Conservation (phyloP, 208 protist genomes). For the Acanthamoeba lenticulata region DNA sequence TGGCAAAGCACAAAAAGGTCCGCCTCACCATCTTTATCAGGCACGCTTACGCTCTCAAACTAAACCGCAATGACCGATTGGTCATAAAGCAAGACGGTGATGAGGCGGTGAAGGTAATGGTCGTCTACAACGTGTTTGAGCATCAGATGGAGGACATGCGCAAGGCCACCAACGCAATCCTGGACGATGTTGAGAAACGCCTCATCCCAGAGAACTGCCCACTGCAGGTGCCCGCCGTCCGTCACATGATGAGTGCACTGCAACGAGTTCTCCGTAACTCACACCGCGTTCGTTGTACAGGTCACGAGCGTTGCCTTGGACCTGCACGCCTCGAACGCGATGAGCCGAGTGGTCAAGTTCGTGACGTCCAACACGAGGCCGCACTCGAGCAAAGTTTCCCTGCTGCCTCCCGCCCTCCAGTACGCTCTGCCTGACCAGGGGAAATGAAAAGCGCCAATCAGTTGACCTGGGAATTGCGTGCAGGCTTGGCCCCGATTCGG, state of each 20-base stretch:
- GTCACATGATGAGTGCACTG: too few species aligned
- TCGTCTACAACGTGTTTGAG: slow-evolving; percentile 24
- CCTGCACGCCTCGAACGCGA: background rate
- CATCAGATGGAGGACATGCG: background rate
- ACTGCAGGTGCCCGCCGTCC: background rate
- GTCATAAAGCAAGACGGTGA: background rate
- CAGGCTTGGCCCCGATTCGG: slow-evolving; percentile 63
- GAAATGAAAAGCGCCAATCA: too few species aligned
- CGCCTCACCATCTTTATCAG: too few species aligned
- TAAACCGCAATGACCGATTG: background rate
- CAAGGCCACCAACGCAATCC: background rate
- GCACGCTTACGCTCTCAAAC: too few species aligned
- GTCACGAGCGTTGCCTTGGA: slow-evolving; percentile 3
- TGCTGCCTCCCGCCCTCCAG: slow-evolving; percentile 30
- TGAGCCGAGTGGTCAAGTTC: slow-evolving; percentile 30
- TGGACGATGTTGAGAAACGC: background rate
- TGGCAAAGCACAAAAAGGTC: background rate
- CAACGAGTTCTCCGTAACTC: background rate
- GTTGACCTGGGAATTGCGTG: background rate
- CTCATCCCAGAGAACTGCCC: background rate
- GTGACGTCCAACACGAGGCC: background rate
- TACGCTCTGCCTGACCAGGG: background rate
- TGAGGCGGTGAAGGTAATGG: background rate
- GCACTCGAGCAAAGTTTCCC: background rate
- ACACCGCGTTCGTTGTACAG: too few species aligned